phyloP scores from a whole-genome alignment of 2,329 filamentous ascomycete species.

The Penicillium sumatraense region DNA sequence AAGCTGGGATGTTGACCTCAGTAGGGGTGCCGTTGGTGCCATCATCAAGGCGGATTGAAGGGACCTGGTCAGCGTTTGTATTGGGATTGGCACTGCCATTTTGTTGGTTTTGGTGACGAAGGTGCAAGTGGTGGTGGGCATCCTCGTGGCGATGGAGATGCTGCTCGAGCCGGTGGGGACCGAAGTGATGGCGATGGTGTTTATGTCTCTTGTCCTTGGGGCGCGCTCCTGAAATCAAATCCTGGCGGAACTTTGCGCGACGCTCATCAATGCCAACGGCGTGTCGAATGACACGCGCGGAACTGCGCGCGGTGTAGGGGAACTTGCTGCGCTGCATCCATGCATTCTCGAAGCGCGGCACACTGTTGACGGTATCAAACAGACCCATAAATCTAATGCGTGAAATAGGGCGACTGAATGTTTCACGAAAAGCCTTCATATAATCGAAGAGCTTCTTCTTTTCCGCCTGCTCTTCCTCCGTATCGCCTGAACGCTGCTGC shows the following conservation, averaged over 20 bases:
- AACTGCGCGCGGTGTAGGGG: constrained; percentile 61
- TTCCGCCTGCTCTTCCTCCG: constrained; percentile 34
- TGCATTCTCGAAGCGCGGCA: constrained; percentile 73
- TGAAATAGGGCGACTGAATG: constrained; percentile 75
- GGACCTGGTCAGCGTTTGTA: constrained; percentile 21
- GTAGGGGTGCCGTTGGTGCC: constrained; percentile 7
- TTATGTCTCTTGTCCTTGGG: constrained; percentile 24
- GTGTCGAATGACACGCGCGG: constrained; percentile 60
- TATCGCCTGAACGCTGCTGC: constrained; percentile 40
- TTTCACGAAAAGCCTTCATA: constrained; percentile 80
- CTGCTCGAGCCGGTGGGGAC: constrained; percentile 16
- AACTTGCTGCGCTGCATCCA: constrained; percentile 79
- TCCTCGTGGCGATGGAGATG: constrained; percentile 20
- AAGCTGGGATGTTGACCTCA: constrained; percentile 6
- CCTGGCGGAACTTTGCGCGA: constrained; percentile 62
- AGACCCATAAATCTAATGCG: constrained; percentile 77
- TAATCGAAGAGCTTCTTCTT: constrained; percentile 66
- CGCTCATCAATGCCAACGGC: constrained; percentile 63
- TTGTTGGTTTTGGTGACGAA: constrained; percentile 19
- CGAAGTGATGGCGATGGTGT: constrained; percentile 25
- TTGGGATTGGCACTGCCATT: constrained; percentile 6
- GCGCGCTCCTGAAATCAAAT: constrained; percentile 55
- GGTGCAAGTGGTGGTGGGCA: constrained; percentile 28
- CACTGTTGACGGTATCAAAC: constrained; percentile 82
- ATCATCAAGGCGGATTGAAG: constrained; percentile 39